Conservation (phyloP, 495 filamentous ascomycete genomes). For the Lophiostoma macrostomum region DNA sequence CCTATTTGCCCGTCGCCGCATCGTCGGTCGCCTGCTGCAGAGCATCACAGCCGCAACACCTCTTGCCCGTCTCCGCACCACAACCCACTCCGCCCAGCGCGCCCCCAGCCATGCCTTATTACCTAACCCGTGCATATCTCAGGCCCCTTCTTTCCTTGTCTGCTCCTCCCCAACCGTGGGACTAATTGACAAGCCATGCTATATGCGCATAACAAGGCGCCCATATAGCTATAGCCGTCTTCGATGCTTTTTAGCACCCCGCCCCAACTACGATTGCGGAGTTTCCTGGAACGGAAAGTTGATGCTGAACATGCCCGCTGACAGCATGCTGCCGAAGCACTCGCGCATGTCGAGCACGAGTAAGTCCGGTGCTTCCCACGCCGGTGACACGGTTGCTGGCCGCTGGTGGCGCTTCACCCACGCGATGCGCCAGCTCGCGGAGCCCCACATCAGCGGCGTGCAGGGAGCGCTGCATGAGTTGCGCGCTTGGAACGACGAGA, state of each 20-base stretch:
- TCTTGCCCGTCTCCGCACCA: neutral
- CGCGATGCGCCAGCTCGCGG: conserved; percentile 31
- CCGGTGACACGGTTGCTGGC: conserved; percentile 32
- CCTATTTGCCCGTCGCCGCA: neutral
- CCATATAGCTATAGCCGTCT: conserved; percentile 28
- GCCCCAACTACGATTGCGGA: neutral
- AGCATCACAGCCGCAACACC: neutral
- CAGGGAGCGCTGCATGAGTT: conserved; percentile 2
- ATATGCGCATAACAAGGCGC: conserved; percentile 29
- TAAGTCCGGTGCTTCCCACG: conserved; percentile 40
- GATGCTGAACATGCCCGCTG: neutral
- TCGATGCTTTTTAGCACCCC: conserved; percentile 17
- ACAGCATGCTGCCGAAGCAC: conserved; percentile 31
- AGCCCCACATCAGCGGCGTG: conserved; percentile 36
- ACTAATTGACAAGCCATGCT: conserved; percentile 19
- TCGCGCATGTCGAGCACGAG: conserved; percentile 40
- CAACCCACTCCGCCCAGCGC: neutral
- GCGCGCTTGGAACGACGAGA: conserved; percentile 35
- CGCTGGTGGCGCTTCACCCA: conserved; percentile 39
- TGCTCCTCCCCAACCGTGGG: conserved; percentile 6
- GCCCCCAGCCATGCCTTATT: neutral
- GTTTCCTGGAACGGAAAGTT: conserved; percentile 24
- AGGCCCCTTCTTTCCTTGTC: no score
- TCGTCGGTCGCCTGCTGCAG: neutral
- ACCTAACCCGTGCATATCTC: no score